These are phyloP conservation scores for Apiospora marii DNA, from an alignment of 2,329 filamentous ascomycete genomes.

Conservation along the genomic window DNA sequence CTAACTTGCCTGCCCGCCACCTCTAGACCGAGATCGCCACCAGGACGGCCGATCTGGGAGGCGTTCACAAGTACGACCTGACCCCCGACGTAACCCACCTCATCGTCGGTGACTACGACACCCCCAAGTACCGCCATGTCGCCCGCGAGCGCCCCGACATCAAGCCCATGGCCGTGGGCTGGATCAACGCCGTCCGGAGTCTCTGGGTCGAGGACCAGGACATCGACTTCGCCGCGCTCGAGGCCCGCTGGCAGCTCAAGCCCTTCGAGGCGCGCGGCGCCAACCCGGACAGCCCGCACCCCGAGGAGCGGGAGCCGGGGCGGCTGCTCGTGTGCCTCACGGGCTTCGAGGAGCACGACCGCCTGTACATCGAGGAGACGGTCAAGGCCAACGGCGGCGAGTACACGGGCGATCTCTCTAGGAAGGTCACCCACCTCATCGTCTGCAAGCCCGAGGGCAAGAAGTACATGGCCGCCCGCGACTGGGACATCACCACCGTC, in stretches of 20 bases:
- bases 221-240: slow-evolving; percentile 75
- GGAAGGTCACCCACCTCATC: slow-evolving; percentile 86
- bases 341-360: slow-evolving; percentile 58
- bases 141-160: slow-evolving; percentile 89
- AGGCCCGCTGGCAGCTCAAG: slow-evolving; percentile 70
- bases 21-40: slow-evolving; percentile 62
- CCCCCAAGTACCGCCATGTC: slow-evolving; percentile 94
- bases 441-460: slow-evolving; percentile 80
- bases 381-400: slow-evolving; percentile 77
- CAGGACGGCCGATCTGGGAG: slow-evolving; percentile 82
- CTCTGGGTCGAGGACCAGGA: slow-evolving; percentile 83
- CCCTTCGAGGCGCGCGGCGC: slow-evolving; percentile 65
- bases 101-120: slow-evolving; percentile 87
- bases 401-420: slow-evolving; percentile 89
- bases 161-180: slow-evolving; percentile 80
- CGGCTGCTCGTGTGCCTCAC: slow-evolving; percentile 62
- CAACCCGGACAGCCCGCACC: slow-evolving; percentile 41
- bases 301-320: slow-evolving; percentile 44
- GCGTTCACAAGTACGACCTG: slow-evolving; percentile 85
- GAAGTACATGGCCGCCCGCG: slow-evolving; percentile 88
- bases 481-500: slow-evolving; percentile 83
- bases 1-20: background rate
- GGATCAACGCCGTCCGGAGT: slow-evolving; percentile 81
- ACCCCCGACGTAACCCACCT: slow-evolving; percentile 97
- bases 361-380: slow-evolving; percentile 66